Base-by-base conservation (phyloP, 2,329 filamentous ascomycete genomes). In the Arthroderma sp. region DNA sequence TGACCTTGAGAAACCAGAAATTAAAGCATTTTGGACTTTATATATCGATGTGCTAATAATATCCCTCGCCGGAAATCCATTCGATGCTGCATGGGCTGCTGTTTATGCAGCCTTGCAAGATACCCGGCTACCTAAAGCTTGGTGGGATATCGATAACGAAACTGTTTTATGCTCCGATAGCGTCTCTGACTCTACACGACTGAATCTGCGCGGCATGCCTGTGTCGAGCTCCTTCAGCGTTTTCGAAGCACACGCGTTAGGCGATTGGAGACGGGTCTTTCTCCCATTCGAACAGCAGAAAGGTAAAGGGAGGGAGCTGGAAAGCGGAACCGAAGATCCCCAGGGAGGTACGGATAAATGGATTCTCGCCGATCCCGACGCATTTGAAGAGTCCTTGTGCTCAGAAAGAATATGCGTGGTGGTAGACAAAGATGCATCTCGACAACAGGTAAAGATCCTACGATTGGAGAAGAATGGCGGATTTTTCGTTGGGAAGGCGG, bases 41-140 rank as follows among this genome's bases (percentile, higher is more conserved):
- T 95, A 94, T 63, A 84, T 98, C 52, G 89, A 96, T 59, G 73
- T 95, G n/a, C 76, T 95, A 58, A 91, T 94, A 65, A 81, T 98
- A 53, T 93, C 85, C 0, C 78, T 94, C 41, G 88, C 94, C 51
- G 89, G 89, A 4, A 94, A 91, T 56, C 78, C 86, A 1, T 88
- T 96, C 52, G 89, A 98, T 57, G 84, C 85, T 0, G 85, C 86
- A 0, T 96, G 89, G 88, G 75, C 82, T 1, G 80, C 86, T 8
- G 73, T 93, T 0, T 63, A 94, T 22, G 85, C 88, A 6, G 89
- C 91, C 5, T 67, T 98, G 47, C 72, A 71, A 43, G 78, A 91
- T 61, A 89, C 85, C 4, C 77, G 73, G 47, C 67, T 98, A 7
- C 91, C 91, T 0, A 69, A 69, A 42, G 86, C 88, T 9, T 78